A percentile compares a stretch with the other conserved stretches of the same genome.
Evolutionary conservation across 495 filamentous ascomycete species (phyloP).

Genomic region (Aspergillus saccharolyticus): DNA sequence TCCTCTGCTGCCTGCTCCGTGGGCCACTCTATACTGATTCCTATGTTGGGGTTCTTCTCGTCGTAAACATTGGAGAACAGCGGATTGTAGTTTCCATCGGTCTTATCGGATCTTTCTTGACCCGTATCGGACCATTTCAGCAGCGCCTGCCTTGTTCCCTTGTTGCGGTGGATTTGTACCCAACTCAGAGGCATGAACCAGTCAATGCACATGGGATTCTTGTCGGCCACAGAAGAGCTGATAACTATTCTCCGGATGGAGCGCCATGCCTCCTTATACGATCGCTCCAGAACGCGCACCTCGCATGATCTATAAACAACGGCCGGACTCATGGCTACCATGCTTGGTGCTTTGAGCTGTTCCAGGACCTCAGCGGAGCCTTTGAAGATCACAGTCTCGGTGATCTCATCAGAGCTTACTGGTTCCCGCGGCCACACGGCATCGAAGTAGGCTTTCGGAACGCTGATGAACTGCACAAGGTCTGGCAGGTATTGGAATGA

Average conservation of each 20-base stretch:
- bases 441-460: constrained; percentile 36
- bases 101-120: constrained; percentile 28
- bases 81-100: constrained; percentile 34
- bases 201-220: constrained; percentile 30
- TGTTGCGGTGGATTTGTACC: constrained; percentile 31
- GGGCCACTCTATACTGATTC: constrained; percentile 26
- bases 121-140: constrained; percentile 42
- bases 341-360: constrained; percentile 27
- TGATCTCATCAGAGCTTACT: constrained; percentile 29
- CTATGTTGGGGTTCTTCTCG: constrained; percentile 32
- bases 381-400: constrained; percentile 33
- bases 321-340: constrained; percentile 33
- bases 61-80: constrained; percentile 36
- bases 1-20: constrained; percentile 24
- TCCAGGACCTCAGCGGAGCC: constrained; percentile 33
- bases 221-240: constrained; percentile 34
- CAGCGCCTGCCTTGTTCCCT: constrained; percentile 26
- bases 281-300: constrained; percentile 37
- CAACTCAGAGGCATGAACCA: constrained; percentile 36
- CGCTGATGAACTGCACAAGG: constrained; percentile 29
- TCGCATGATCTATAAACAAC: constrained; percentile 31
- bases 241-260: constrained; percentile 38
- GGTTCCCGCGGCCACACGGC: constrained; percentile 34
- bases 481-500: constrained; percentile 32
- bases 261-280: constrained; percentile 35